Conservation (phyloP, 2,329 filamentous ascomycete genomes). For the Triangularia setosa region DNA sequence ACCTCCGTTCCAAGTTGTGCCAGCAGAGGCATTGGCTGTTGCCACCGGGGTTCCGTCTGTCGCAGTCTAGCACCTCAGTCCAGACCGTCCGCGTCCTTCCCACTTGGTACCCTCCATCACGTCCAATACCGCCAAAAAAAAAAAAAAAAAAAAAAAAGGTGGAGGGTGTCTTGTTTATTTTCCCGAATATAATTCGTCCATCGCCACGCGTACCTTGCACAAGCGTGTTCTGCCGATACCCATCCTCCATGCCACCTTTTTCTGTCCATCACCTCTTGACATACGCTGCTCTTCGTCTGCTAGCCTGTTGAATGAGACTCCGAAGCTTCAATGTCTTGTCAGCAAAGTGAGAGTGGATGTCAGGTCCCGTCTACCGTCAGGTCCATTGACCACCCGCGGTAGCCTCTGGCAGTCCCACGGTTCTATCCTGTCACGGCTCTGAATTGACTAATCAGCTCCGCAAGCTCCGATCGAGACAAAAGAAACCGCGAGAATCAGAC, state of each 20-base stretch:
- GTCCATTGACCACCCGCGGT: neutral
- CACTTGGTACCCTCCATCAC: neutral
- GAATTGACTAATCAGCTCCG: neutral
- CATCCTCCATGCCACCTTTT: neutral
- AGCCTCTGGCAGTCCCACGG: neutral
- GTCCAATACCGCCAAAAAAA: neutral
- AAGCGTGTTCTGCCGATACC: slow-evolving; percentile 14
- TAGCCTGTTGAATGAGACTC: neutral
- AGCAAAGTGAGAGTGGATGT: neutral
- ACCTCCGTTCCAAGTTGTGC: neutral
- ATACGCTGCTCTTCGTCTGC: neutral
- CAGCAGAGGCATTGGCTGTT: neutral
- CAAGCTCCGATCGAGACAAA: neutral
- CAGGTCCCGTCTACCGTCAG: neutral
- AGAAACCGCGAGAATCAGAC: neutral
- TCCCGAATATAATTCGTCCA: slow-evolving; percentile 8
- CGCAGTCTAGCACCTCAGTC: too few species aligned
- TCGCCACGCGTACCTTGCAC: slow-evolving; percentile 21
- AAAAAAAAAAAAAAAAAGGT: too few species aligned
- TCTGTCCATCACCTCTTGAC: neutral
- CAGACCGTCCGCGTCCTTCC: neutral
- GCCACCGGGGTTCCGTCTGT: neutral
- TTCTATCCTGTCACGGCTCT: neutral
- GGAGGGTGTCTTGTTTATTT: slow-evolving; percentile 16
- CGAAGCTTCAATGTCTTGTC: neutral